Conservation (phyloP, 257 asterid genomes). For the Fraxinus pennsylvanica region DNA sequence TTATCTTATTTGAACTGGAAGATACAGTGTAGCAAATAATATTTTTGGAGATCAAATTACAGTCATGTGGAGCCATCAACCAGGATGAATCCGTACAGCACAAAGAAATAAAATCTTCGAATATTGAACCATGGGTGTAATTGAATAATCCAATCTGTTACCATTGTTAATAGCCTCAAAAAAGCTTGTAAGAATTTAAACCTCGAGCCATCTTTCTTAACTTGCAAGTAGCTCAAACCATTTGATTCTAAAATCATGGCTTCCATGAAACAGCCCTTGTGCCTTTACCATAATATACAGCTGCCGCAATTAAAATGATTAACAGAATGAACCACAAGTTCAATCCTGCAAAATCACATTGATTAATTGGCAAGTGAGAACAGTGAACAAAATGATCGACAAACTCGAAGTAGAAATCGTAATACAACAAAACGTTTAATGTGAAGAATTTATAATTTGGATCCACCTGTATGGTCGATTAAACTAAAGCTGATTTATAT, state of each 20-base stretch:
- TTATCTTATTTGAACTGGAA: neutral
- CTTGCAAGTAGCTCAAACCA: slow-evolving; percentile 20
- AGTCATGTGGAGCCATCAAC: neutral
- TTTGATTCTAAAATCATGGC: slow-evolving; percentile 19
- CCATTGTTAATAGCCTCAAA: neutral
- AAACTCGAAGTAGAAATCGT: neutral
- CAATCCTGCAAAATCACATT: slow-evolving; percentile 49
- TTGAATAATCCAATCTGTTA: neutral
- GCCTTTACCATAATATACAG: slow-evolving; percentile 46
- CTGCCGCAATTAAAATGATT: slow-evolving; percentile 56
- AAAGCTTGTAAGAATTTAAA: neutral
- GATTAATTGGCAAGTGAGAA: slow-evolving; percentile 10
- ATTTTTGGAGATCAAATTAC: neutral
- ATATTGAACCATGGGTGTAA: neutral
- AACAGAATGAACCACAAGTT: slow-evolving; percentile 60
- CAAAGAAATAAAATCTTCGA: neutral
- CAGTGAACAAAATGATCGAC: neutral
- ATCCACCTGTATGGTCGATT: neutral
- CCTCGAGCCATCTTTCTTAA: neutral
- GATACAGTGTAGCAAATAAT: neutral
- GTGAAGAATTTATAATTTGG: neutral
- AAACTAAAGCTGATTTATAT: neutral
- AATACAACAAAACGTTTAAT: neutral
- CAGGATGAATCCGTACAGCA: neutral
- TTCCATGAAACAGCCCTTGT: slow-evolving; percentile 35